phyloP scores from a whole-genome alignment of 202 grass and related monocot genomes.

The Thinopyrum obtusiflorum region DNA sequence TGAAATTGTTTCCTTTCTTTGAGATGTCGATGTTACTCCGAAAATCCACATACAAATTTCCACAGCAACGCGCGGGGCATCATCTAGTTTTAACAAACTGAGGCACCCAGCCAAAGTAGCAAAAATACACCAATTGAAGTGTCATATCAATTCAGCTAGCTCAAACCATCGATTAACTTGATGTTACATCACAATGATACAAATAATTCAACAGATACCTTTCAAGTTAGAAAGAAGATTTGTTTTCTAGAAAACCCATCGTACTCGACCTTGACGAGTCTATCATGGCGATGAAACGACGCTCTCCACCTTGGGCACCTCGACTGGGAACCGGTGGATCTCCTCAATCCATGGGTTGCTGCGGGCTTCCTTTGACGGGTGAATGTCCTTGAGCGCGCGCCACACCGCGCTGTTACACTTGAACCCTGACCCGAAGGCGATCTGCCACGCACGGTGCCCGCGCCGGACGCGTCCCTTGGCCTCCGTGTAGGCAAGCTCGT shows the following conservation, averaged over 20 bases:
- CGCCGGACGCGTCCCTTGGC: conserved; percentile 58
- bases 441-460: conserved; percentile 79
- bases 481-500: conserved; percentile 75
- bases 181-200: too few species aligned
- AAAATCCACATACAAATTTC: too few species aligned
- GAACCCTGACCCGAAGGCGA: conserved; percentile 77
- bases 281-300: conserved; percentile 11
- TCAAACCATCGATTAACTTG: too few species aligned
- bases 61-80: too few species aligned
- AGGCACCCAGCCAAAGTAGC: too few species aligned
- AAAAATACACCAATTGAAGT: too few species aligned
- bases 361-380: conserved; percentile 37
- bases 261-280: not conserved
- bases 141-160: too few species aligned
- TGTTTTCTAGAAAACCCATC: not conserved
- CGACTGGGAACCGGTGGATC: conserved; percentile 71
- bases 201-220: too few species aligned
- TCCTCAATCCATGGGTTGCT: conserved; percentile 64
- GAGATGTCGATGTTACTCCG: too few species aligned
- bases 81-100: too few species aligned
- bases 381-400: conserved; percentile 51
- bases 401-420: conserved; percentile 97
- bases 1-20: too few species aligned
- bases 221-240: too few species aligned
- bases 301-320: conserved; percentile 74